phyloP scores from a whole-genome alignment of 2,329 filamentous ascomycete genomes.

The Apiospora rasikravindrae region DNA sequence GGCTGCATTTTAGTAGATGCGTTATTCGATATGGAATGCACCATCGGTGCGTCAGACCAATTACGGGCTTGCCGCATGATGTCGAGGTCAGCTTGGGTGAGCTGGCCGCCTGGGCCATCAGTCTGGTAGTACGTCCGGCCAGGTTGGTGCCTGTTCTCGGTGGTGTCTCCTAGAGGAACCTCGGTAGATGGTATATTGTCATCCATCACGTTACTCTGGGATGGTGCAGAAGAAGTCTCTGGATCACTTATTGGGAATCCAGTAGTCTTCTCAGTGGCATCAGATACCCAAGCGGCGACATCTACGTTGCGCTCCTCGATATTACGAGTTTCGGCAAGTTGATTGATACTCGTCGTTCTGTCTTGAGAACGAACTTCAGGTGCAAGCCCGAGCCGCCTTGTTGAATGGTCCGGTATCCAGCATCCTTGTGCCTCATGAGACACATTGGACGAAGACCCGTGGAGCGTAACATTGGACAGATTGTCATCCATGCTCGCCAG shows the following conservation, averaged over 20 bases:
- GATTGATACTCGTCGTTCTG: slow-evolving; percentile 56
- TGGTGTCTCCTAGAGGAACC: slow-evolving; percentile 52
- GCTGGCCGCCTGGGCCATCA: slow-evolving; percentile 41
- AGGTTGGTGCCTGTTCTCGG: slow-evolving; percentile 54
- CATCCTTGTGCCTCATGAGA: slow-evolving; percentile 47
- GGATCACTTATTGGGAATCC: slow-evolving; percentile 21
- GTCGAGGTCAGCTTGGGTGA: slow-evolving; percentile 53
- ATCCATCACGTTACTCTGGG: slow-evolving; percentile 31
- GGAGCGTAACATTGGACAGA: slow-evolving; percentile 31
- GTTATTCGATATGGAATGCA: slow-evolving; percentile 50
- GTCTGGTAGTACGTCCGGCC: slow-evolving; percentile 57
- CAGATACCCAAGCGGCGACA: slow-evolving; percentile 56
- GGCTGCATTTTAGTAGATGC: slow-evolving; percentile 45
- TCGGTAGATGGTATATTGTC: slow-evolving; percentile 46
- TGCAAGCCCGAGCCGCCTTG: slow-evolving; percentile 53
- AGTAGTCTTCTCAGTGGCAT: slow-evolving; percentile 30
- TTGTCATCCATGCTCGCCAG: slow-evolving; percentile 48
- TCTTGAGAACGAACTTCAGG: slow-evolving; percentile 50
- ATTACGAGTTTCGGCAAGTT: slow-evolving; percentile 49
- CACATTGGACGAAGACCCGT: slow-evolving; percentile 31
- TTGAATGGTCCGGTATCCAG: slow-evolving; percentile 46
- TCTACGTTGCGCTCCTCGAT: slow-evolving; percentile 53
- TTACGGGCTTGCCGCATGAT: slow-evolving; percentile 54
- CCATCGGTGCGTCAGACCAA: slow-evolving; percentile 55
- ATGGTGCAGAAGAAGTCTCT: slow-evolving; percentile 28